Conservation (phyloP, 371 early-diverging fungal genomes). For the Mucor sp. region DNA sequence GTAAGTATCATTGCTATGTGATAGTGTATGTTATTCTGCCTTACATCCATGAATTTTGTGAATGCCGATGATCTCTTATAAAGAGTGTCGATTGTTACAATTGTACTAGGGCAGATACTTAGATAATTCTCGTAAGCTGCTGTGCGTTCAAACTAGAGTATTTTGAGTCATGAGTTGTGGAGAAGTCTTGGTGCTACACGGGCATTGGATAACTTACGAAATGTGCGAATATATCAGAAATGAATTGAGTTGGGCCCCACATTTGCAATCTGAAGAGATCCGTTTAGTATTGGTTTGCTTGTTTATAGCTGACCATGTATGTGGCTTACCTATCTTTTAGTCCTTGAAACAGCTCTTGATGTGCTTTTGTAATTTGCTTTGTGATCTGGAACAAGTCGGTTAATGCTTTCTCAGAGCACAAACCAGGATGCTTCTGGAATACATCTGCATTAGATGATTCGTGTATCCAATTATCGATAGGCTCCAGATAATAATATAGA, state of each 20-base stretch:
- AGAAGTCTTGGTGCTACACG: not conserved
- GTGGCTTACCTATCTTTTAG: constrained; percentile 23
- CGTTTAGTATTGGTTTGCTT: not conserved
- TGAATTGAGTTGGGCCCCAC: constrained; percentile 40
- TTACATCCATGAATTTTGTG: constrained; percentile 27
- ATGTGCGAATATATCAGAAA: constrained; percentile 30
- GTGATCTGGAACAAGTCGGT: not conserved
- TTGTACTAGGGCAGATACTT: constrained; percentile 14
- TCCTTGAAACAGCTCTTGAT: constrained; percentile 12
- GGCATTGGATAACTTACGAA: constrained; percentile 17
- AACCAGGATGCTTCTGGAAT: constrained; percentile 9
- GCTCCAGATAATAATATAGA: constrained; percentile 6
- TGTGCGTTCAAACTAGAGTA: constrained; percentile 19
- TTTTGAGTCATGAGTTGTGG: not conserved
- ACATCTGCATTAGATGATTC: constrained; percentile 12
- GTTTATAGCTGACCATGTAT: not conserved
- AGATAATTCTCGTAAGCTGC: constrained; percentile 21
- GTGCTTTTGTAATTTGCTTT: constrained; percentile 9
- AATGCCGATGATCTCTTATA: constrained; percentile 22
- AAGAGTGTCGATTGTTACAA: constrained; percentile 26
- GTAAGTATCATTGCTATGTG: not conserved
- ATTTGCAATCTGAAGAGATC: constrained; percentile 21
- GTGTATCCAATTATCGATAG: constrained; percentile 13
- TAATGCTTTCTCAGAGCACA: constrained; percentile 2
- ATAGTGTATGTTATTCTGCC: not conserved